A percentile compares a stretch with the other conserved stretches of the same genome.
Conservation (phyloP, 805 yeast species). For the Barnettozyma californica region DNA sequence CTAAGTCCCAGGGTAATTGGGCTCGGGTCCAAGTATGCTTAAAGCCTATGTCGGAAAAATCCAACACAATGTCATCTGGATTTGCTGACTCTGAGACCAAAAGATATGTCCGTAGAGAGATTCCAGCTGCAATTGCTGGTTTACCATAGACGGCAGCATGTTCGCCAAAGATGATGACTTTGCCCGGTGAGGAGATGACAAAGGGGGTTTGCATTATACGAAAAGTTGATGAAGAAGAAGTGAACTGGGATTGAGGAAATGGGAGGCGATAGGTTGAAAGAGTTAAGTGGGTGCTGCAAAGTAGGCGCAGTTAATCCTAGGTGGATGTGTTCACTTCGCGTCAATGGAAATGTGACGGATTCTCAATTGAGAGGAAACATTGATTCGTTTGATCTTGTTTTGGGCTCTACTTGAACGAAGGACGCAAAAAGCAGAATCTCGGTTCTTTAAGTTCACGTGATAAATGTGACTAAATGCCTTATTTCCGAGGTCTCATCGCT, state of each 20-base stretch:
- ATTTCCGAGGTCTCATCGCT: constrained; percentile 2
- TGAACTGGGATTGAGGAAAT: neutral
- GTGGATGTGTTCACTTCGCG: neutral
- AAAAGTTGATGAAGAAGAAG: neutral
- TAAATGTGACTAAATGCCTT: neutral
- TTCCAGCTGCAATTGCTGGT: constrained; percentile 96
- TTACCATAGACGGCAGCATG: constrained; percentile 91
- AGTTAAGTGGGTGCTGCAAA: neutral
- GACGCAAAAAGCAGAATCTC: neutral
- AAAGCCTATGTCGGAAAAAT: constrained; percentile 80
- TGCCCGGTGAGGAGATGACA: constrained; percentile 90
- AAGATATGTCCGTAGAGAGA: constrained; percentile 78
- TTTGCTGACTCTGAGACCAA: constrained; percentile 46
- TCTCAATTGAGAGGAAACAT: neutral
- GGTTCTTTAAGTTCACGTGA: neutral
- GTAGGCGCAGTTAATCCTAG: neutral
- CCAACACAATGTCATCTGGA: constrained; percentile 47
- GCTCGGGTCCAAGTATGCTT: constrained; percentile 54
- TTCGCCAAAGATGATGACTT: constrained; percentile 92
- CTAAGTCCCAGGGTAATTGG: constrained; percentile 57
- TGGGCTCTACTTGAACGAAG: neutral
- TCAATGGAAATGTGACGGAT: neutral
- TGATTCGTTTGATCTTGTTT: neutral
- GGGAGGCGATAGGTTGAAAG: neutral
- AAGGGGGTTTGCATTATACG: constrained; percentile 39